Base-by-base conservation (phyloP, 2,329 filamentous ascomycete genomes). In the Calonectria pteridis region DNA sequence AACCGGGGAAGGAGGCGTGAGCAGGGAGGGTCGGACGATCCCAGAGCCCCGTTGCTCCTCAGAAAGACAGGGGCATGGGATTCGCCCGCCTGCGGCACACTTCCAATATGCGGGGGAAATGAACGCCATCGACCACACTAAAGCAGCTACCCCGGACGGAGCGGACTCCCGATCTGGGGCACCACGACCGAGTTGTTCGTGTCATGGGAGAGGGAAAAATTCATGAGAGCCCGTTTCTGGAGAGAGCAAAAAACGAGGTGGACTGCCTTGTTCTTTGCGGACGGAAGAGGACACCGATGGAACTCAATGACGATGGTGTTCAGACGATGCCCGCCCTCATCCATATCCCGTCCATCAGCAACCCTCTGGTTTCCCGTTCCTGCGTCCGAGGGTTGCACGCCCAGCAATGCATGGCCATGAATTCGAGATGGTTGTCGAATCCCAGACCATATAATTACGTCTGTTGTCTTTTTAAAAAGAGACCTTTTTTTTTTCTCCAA, bases 31-130 rank as follows among this genome's bases (percentile, higher is more conserved):
- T 55, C 68, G 65, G 29, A 65, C 28, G 55, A 77, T 70, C 72
- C 75, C 55, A 71, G 75, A n/a, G 75, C 72, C 73, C 62, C 71
- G 75, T 37, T 35, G 23, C 31, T 7, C 4, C 4, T 18, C 9
- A 9, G 55, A 7, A 11, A 26, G 43, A 6, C 49, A 51, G 46
- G 29, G 66, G 72, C 68, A 63, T 75, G 69, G 69, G 71, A 71
- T 75, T 51, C 51, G 76, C 37, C 43, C 50, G 55, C 63, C 68
- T 75, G 68, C 69, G 68, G 76, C 75, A 64, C 59, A 53, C 23
- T 53, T 46, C 40, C 58, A 68, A 40, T 49, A 51, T 79, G 78
- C 78, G 78, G 78, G 78, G 77, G 73, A 79, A 73, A 64, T 77
- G 46, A 71, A 62, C 67, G 70, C 74, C 71, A 74, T 74, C 59